These are phyloP conservation scores for Mollisiaceae sp. DNA, from an alignment of 2,329 filamentous ascomycete genomes.

Conservation along the genomic window DNA sequence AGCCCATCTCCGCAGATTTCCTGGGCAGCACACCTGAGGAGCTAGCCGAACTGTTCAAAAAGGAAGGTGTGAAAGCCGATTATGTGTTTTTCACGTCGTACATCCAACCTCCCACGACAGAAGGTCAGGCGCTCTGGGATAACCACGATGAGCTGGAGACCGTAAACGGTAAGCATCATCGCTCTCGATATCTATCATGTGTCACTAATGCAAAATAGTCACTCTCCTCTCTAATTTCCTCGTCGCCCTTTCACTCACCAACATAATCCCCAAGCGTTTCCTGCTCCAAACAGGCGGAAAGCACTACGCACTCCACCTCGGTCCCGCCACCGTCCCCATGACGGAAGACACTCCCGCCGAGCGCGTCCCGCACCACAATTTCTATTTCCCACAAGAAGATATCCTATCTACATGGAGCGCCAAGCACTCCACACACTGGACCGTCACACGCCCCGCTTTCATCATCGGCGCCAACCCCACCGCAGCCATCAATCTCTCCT, in stretches of 20 bases:
- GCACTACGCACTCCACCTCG: slow-evolving; percentile 42
- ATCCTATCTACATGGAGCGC: slow-evolving; percentile 19
- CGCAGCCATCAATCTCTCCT: slow-evolving; percentile 38
- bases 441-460: slow-evolving; percentile 24
- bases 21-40: slow-evolving; percentile 22
- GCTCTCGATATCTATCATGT: not conserved
- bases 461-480: slow-evolving; percentile 27
- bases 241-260: slow-evolving; percentile 22
- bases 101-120: slow-evolving; percentile 23
- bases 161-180: slow-evolving; percentile 20
- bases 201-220: not conserved
- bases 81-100: slow-evolving; percentile 29
- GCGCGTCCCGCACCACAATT: slow-evolving; percentile 21
- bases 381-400: slow-evolving; percentile 32
- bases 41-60: slow-evolving; percentile 18
- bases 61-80: slow-evolving; percentile 20
- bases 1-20: slow-evolving; percentile 26
- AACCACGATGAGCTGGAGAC: slow-evolving; percentile 25
- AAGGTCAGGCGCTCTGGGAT: slow-evolving; percentile 19
- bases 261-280: slow-evolving; percentile 28
- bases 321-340: slow-evolving; percentile 35
- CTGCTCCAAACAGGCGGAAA: slow-evolving; percentile 44
- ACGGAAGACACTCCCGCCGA: slow-evolving; percentile 28
- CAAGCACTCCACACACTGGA: slow-evolving; percentile 21
- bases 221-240: slow-evolving; percentile 28